phyloP scores from a whole-genome alignment of 441 rosid species.

The Aquilaria agallochum region DNA sequence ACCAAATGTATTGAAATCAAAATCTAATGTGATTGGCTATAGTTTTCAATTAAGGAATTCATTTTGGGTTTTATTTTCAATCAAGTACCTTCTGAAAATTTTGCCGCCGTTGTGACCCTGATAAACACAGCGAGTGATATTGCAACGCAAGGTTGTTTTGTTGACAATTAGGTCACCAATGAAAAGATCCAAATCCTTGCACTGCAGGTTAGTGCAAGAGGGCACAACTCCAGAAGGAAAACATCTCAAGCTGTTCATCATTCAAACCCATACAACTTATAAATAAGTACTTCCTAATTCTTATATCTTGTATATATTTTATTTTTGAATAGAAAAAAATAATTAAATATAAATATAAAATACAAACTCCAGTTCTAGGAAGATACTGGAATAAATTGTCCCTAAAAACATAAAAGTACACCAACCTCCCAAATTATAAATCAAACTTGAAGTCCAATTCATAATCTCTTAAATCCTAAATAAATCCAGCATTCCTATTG shows the following conservation, averaged over 20 bases:
- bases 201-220: constrained; percentile 16
- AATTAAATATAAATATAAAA: no score
- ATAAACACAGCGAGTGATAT: constrained; percentile 18
- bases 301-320: no score
- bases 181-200: constrained; percentile 22
- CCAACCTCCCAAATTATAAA: no score
- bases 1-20: neutral
- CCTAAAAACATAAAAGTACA: no score
- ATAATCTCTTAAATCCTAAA: no score
- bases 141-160: constrained; percentile 14
- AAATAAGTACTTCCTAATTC: no score
- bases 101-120: constrained; percentile 21
- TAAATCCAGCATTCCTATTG: no score
- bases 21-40: neutral
- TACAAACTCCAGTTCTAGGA: no score
- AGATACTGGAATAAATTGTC: no score
- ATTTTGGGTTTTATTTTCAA: neutral
- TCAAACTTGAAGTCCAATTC: no score
- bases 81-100: constrained; percentile 18
- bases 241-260: constrained; percentile 17
- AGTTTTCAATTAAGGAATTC: neutral
- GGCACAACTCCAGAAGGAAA: constrained; percentile 10
- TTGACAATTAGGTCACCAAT: constrained; percentile 10
- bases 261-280: neutral
- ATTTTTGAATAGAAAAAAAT: no score